These are phyloP conservation scores for Wallacemonas sp. DNA, from an alignment of 208 protist species.

Conservation along the genomic window DNA sequence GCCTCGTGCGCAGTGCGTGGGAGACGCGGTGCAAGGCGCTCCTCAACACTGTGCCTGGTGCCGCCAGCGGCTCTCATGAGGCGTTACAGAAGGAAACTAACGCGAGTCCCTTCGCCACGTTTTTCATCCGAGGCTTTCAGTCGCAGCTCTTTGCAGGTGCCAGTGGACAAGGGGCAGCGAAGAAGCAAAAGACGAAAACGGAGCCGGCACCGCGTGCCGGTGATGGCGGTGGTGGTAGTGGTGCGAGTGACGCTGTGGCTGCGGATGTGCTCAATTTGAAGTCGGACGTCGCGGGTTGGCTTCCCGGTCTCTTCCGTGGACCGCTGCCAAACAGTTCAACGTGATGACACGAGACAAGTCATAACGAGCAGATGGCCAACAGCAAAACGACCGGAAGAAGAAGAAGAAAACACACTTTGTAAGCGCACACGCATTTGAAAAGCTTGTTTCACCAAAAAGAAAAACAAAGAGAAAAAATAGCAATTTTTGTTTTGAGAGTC, in stretches of 20 bases:
- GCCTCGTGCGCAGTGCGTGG: not conserved
- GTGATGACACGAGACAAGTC: no score
- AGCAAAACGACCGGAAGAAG: no score
- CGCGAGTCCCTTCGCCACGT: conserved; percentile 1
- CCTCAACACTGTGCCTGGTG: not conserved
- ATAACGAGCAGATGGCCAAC: no score
- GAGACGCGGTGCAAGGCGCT: not conserved
- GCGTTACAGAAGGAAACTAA: not conserved
- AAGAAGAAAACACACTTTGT: no score
- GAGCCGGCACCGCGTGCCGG: not conserved
- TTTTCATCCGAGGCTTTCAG: not conserved
- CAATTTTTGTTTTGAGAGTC: no score
- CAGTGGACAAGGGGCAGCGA: no score
- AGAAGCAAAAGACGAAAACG: not conserved
- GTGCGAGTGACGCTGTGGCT: no score
- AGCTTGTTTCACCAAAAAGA: no score
- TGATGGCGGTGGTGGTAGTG: no score
- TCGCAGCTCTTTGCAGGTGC: not conserved
- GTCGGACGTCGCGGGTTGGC: not conserved
- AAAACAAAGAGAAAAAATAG: no score
- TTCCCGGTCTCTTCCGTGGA: not conserved
- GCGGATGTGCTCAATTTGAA: no score
- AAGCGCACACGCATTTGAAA: no score
- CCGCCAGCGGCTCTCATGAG: not conserved
- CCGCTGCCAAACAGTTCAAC: conserved; percentile 2